Percentiles rank a stretch among this genome's conserved stretches.
Conservation (phyloP, 2,329 filamentous ascomycete species). For the Apiospora sp. region DNA sequence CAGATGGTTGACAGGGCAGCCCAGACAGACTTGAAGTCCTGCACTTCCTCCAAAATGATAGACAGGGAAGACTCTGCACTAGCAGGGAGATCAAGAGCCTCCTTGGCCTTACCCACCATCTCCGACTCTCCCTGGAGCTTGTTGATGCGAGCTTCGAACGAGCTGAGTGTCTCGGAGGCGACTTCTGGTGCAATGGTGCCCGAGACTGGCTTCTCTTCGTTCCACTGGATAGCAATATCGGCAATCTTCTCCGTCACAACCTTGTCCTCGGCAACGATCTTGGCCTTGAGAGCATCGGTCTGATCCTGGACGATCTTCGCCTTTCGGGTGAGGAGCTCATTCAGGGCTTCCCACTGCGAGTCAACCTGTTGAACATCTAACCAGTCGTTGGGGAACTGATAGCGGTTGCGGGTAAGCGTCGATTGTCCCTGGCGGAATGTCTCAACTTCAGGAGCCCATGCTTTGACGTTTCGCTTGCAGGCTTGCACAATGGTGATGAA, state of each 20-base stretch:
- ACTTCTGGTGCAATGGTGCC: conserved; percentile 91
- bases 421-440: conserved; percentile 96
- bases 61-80: conserved; percentile 81
- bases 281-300: conserved; percentile 91
- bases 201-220: conserved; percentile 95
- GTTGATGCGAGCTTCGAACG: conserved; percentile 86
- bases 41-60: conserved; percentile 92
- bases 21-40: conserved; percentile 99
- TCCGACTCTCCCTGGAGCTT: conserved; percentile 86
- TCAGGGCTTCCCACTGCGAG: conserved; percentile 92
- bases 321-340: conserved; percentile 91
- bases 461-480: conserved; percentile 91
- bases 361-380: conserved; percentile 95
- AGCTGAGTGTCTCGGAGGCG: conserved; percentile 81
- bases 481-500: conserved; percentile 99
- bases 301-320: conserved; percentile 96
- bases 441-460: conserved; percentile 95
- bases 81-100: conserved; percentile 88
- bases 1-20: conserved; percentile 94
- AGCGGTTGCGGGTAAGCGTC: conserved; percentile 87
- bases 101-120: conserved; percentile 96
- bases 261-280: conserved; percentile 93
- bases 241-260: conserved; percentile 87
- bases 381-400: conserved; percentile 94
- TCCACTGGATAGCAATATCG: conserved; percentile 88